Base-by-base conservation (phyloP, 768 basidiomycete genomes). In the Phanerochaete sordida region DNA sequence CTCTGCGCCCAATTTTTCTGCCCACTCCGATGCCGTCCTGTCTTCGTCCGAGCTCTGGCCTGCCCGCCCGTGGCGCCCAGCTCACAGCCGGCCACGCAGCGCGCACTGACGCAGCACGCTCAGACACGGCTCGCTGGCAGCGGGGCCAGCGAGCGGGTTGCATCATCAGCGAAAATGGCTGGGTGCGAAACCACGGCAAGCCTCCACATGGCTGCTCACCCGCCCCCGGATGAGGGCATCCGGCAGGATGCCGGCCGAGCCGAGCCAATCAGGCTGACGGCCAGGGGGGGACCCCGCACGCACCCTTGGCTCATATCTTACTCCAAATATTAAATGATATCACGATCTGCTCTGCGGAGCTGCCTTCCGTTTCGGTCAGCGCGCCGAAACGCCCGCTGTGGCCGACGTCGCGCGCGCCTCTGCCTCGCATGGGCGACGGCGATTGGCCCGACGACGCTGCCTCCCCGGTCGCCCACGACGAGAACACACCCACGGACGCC, bases 271-370 rank as follows among this genome's bases (percentile, higher is more conserved):
- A 48, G 47, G 47, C 24, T 26, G 47, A 5, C 47, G 12, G 21
- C 37, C 30, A 31, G 23, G 53, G 12, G 21, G n/a, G 53, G 53
- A 54, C 53, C 53, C 53, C 53, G 51, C 28, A 54, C 13, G 35
- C 53, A 24, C 37, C 16, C 51, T 21, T 31, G 51, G 51, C 9
- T 19, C n/a, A 52, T 52, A 8, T 33, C 33, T 52, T 52, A 21
- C 51, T 52, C 51, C 51, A 52, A 16, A 52, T 52, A 52, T 54
- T 54, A 24, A 16, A 54, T 54, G 35, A 54, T 54, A 54, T 54
- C 53, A 39, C 53, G 47, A 48, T 46, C 44, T 7, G 19, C 19
- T 19, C 16, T 35, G 3, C 53, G 53, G 28, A 33, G 19, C n/a
- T 26, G 23, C 53, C 7, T 12, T 24, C 13, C 30, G 1, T 49